Conservation (phyloP, 2,329 filamentous ascomycete species). For the Penicillium hordei region DNA sequence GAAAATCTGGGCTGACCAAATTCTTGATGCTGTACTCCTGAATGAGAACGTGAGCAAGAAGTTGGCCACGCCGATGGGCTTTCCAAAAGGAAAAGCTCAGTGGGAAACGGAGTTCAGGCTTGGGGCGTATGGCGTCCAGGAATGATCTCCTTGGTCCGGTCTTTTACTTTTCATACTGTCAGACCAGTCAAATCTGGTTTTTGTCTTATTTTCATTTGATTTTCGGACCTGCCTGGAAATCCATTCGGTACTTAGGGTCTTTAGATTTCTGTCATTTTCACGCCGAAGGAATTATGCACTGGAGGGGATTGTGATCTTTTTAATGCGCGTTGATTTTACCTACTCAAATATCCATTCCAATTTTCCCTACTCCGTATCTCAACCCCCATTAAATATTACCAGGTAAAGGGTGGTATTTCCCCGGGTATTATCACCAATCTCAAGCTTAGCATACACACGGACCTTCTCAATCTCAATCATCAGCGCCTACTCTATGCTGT, state of each 20-base stretch:
- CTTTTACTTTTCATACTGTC: not conserved
- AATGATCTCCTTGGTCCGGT: constrained; percentile 1
- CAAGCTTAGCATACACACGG: too few species aligned
- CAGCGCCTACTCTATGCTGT: not conserved
- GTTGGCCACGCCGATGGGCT: constrained; percentile 13
- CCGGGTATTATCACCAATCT: too few species aligned
- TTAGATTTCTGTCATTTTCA: constrained; percentile 15
- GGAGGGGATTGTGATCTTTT: constrained; percentile 10
- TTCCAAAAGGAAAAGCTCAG: constrained; percentile 7
- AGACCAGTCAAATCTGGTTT: not conserved
- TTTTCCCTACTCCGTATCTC: not conserved
- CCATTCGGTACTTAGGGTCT: not conserved
- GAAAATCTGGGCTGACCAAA: constrained; percentile 8
- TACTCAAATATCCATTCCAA: not conserved
- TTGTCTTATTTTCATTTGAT: not conserved
- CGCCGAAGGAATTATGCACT: constrained; percentile 2
- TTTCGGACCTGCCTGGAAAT: not conserved
- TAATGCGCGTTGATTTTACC: not conserved
- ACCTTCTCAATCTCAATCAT: not conserved
- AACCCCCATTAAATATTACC: not conserved
- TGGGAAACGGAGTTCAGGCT: constrained; percentile 3
- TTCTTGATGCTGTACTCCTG: not conserved
- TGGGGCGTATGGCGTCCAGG: not conserved
- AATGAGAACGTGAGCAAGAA: not conserved
- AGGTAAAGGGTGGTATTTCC: not conserved